Percentiles rank a stretch among this genome's conserved stretches.
phyloP scores from a whole-genome alignment of 148 eudicot species.

The Oxyria digyna region DNA sequence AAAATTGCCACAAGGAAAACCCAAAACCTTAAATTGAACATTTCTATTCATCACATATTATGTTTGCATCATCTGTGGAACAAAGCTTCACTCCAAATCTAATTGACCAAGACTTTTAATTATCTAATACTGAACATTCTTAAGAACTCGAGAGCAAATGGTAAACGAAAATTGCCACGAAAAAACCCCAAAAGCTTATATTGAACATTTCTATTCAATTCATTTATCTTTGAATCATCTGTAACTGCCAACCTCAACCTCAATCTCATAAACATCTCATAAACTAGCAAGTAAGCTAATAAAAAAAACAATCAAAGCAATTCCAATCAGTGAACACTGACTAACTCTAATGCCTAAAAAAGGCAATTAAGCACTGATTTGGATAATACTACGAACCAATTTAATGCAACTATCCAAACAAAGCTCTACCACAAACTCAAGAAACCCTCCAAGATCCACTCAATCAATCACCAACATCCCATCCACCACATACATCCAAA shows the following conservation, averaged over 20 bases:
- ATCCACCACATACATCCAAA: not conserved
- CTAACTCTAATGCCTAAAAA: not conserved
- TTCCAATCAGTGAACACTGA: constrained; percentile 3
- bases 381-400: not conserved
- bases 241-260: not conserved
- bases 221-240: not conserved
- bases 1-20: too few relatives aligned
- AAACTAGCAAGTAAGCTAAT: not conserved
- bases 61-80: not conserved
- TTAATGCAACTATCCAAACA: not conserved
- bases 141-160: too few relatives aligned
- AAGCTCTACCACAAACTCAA: not conserved
- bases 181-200: too few relatives aligned
- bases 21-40: not conserved
- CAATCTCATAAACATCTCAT: not conserved
- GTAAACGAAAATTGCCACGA: too few relatives aligned
- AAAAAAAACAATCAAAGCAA: not conserved
- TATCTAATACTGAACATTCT: too few relatives aligned
- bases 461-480: not conserved
- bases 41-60: not conserved
- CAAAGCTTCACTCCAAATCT: too few relatives aligned
- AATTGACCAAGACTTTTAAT: too few relatives aligned
- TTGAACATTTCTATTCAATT: not conserved
- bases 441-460: not conserved
- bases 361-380: not conserved